phyloP scores from a whole-genome alignment of 192 early-diverging fungal species.

The Podila minutissima region DNA sequence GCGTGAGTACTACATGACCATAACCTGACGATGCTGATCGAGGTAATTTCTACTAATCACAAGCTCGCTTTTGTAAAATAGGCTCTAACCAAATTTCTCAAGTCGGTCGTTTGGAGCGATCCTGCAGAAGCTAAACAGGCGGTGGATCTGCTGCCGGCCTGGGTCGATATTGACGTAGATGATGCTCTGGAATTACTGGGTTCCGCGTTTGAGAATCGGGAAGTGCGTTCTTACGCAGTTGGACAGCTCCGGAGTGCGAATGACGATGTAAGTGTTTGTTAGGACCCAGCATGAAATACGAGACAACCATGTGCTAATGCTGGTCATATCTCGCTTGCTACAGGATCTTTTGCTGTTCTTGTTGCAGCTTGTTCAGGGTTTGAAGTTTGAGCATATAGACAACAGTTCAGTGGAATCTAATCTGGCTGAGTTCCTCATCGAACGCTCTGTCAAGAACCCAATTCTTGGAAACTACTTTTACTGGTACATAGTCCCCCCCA shows the following conservation, averaged over 20 bases:
- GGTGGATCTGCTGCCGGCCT: slow-evolving; percentile 82
- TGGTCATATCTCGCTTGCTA: background rate
- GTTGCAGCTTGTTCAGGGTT: slow-evolving; percentile 96
- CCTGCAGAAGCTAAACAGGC: slow-evolving; percentile 92
- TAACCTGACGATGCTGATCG: background rate
- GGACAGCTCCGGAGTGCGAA: slow-evolving; percentile 88
- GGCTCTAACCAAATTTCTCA: slow-evolving; percentile 98
- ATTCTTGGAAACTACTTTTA: slow-evolving; percentile 94
- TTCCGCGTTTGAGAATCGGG: slow-evolving; percentile 82
- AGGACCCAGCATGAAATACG: background rate
- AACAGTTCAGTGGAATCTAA: slow-evolving; percentile 67
- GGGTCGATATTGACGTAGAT: slow-evolving; percentile 94
- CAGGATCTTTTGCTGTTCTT: slow-evolving; percentile 94
- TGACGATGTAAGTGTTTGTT: slow-evolving; percentile 73
- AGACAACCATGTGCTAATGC: background rate
- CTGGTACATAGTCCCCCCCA: slow-evolving; percentile 65
- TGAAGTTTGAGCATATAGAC: slow-evolving; percentile 91
- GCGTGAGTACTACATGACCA: slow-evolving; percentile 52
- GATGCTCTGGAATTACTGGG: slow-evolving; percentile 96
- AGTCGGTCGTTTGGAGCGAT: slow-evolving; percentile 96
- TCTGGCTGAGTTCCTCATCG: slow-evolving; percentile 90
- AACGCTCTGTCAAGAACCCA: slow-evolving; percentile 84
- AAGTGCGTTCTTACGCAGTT: slow-evolving; percentile 91
- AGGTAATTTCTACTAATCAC: background rate
- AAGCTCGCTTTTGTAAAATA: slow-evolving; percentile 18